Conservation (phyloP, 495 filamentous ascomycete species). For the Aspergillus funiculosus region DNA sequence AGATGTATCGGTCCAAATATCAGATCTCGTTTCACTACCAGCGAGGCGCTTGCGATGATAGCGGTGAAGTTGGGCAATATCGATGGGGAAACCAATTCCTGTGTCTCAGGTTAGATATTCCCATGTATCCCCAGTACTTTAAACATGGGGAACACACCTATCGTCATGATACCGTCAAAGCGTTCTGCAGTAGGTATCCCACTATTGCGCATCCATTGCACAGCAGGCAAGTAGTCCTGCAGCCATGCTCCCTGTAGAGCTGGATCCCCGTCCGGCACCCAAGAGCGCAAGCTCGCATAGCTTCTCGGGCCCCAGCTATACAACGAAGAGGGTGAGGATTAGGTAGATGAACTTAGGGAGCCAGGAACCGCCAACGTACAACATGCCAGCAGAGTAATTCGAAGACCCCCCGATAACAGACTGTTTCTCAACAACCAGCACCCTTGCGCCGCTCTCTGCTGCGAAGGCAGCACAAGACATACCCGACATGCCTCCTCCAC, state of each 20-base stretch:
- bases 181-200: conserved; percentile 20
- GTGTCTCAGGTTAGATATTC: neutral
- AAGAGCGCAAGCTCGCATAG: conserved; percentile 21
- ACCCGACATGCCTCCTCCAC: conserved; percentile 30
- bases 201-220: conserved; percentile 28
- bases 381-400: conserved; percentile 26
- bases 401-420: conserved; percentile 20
- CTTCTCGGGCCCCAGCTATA: conserved; percentile 23
- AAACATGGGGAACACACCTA: conserved; percentile 13
- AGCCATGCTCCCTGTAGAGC: conserved; percentile 23
- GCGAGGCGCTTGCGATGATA: conserved; percentile 15
- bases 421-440: conserved; percentile 25
- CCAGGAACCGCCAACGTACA: conserved; percentile 19
- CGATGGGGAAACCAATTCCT: conserved; percentile 26
- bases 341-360: neutral
- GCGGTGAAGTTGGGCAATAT: conserved; percentile 20
- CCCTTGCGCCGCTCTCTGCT: conserved; percentile 20
- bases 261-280: conserved; percentile 24
- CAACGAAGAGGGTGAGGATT: neutral
- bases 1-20: conserved; percentile 17
- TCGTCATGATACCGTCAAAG: conserved; percentile 31
- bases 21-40: conserved; percentile 11
- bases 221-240: conserved; percentile 23
- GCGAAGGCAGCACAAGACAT: conserved; percentile 27
- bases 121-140: neutral